Evolutionary conservation across 1,284 basidiomycete species (phyloP), one percentile per base, ranked within the genome.

Genomic region (Puccinia polysora): DNA sequence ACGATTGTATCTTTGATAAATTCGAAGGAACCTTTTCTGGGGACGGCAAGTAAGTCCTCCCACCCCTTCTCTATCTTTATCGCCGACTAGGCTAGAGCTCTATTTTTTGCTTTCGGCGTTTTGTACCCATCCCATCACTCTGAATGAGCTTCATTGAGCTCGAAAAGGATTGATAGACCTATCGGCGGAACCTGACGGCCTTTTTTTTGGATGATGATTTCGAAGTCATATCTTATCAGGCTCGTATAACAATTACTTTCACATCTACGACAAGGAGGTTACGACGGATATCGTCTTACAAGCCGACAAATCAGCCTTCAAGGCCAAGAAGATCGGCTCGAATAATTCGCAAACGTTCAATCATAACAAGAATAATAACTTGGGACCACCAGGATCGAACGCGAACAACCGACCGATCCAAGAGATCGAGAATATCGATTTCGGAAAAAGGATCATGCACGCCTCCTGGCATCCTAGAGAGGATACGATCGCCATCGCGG

Each of bases 1-100:
- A 98, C 79, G 96, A 99, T 80, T 97, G 95, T 81, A 99, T 99
- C 80, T 99, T 98, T 81, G 96, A 98, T 85, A 98, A 98, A 82
- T 99, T 98, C 77, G 96, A 97, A 82, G 96, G 93, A 80, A 89
- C 91, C 32, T 96, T 92, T 87, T 89, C 90, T 76, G 93, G 94
- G 43, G 90, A 95, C 79, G 92, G 95, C 81, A 88, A 89, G 93
- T 96, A 80, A 80, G 91, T 86, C 49, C 53, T 0, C 10, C 2
- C 8, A n/a, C 58, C 40, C 43, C 15, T 12, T 34, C 14, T 30
- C 4, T 45, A 15, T 67, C 34, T 18, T 36, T 10, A 30, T 52
- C 40, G 23, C 28, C 10, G 12, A 1, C n/a, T 5, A n/a, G n/a
- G n/a, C n/a, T n/a, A n/a, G n/a, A n/a, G n/a, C n/a, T n/a, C n/a